A percentile compares a stretch with the other conserved stretches of the same genome.
Conservation (phyloP, 2,329 filamentous ascomycete genomes). For the Mariannaea elegans region DNA sequence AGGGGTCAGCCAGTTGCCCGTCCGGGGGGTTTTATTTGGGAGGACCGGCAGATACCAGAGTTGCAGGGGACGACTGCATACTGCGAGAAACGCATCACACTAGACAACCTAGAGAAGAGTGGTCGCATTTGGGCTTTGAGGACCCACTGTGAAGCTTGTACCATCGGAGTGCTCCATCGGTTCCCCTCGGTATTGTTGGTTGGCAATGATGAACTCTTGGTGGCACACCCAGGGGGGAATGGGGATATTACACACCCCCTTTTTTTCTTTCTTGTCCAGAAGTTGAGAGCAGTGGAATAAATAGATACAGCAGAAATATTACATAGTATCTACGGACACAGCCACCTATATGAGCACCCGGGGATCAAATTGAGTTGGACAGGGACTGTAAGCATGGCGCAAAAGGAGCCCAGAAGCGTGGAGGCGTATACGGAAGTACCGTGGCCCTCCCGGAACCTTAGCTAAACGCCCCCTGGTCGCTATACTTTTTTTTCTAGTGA, state of each 20-base stretch:
- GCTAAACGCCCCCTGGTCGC: background rate
- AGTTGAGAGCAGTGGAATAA: background rate
- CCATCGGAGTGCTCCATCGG: slow-evolving; percentile 18
- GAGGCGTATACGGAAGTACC: background rate
- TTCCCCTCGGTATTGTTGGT: background rate
- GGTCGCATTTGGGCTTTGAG: slow-evolving; percentile 6
- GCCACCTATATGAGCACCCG: background rate
- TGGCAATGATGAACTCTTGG: background rate
- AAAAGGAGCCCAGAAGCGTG: background rate
- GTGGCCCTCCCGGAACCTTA: too few species aligned
- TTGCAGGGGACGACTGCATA: background rate
- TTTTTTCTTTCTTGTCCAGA: too few species aligned
- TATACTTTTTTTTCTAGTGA: background rate
- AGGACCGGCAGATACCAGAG: background rate
- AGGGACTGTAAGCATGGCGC: background rate
- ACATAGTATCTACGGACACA: too few species aligned
- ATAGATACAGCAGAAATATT: too few species aligned
- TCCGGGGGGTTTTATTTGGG: background rate
- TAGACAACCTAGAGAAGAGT: slow-evolving; percentile 6
- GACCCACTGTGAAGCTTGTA: slow-evolving; percentile 19
- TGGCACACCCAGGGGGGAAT: background rate
- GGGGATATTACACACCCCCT: background rate
- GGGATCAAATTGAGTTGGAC: background rate
- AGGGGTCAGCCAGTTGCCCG: background rate
- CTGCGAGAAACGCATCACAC: slow-evolving; percentile 1